phyloP scores from a whole-genome alignment of 208 protist genomes.

The Crithidia sp. region DNA sequence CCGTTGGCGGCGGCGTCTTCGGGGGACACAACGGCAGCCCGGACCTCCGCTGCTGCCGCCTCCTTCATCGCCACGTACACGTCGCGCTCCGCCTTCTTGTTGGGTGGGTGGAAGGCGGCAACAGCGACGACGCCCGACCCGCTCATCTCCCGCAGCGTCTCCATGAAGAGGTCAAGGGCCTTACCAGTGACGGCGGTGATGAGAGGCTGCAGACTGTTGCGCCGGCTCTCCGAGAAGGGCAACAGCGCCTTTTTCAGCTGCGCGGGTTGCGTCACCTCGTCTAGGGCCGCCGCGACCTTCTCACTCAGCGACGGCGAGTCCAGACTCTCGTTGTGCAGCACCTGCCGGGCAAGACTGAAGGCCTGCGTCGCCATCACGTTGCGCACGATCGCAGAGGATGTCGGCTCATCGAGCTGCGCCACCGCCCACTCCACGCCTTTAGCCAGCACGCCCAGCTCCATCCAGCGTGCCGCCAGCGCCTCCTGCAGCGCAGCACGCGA shows the following conservation, averaged over 20 bases:
- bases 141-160: slow-evolving; percentile 54
- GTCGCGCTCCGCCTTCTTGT: slow-evolving; percentile 77
- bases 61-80: slow-evolving; percentile 44
- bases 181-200: slow-evolving; percentile 55
- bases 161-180: slow-evolving; percentile 43
- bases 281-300: slow-evolving; percentile 42
- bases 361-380: slow-evolving; percentile 49
- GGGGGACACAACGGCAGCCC: slow-evolving; percentile 25
- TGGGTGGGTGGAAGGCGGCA: slow-evolving; percentile 63
- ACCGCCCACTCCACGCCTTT: slow-evolving; percentile 65
- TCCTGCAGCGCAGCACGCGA: slow-evolving; percentile 45
- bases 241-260: slow-evolving; percentile 43
- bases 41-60: slow-evolving; percentile 28
- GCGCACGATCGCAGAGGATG: slow-evolving; percentile 37
- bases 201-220: slow-evolving; percentile 42
- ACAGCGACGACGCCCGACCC: slow-evolving; percentile 56
- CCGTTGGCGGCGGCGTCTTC: slow-evolving; percentile 45
- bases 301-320: slow-evolving; percentile 47
- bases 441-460: slow-evolving; percentile 42
- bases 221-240: slow-evolving; percentile 47
- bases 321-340: slow-evolving; percentile 72
- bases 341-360: slow-evolving; percentile 39
- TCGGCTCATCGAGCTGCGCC: slow-evolving; percentile 50
- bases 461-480: slow-evolving; percentile 47
- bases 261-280: slow-evolving; percentile 32